Percentiles rank a stretch among this genome's conserved stretches.
Conservation (phyloP, 129 eudicot species). For the Mikania micrantha region DNA sequence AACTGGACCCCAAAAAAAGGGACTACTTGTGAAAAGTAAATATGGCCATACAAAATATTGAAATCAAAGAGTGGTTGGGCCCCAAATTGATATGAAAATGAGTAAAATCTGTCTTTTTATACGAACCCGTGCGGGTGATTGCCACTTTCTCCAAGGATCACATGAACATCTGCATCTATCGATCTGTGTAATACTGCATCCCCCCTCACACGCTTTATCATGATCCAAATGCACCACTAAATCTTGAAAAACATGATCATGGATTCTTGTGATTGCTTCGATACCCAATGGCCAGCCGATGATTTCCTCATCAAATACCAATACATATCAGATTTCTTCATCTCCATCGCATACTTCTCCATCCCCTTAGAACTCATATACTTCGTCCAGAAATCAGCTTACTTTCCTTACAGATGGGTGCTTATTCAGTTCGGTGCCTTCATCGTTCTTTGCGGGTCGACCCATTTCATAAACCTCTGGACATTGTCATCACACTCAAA, state of each 20-base stretch:
- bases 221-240: too few relatives aligned
- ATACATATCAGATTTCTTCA: conserved; percentile 49
- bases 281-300: conserved; percentile 44
- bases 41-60: too few relatives aligned
- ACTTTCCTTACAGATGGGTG: conserved; percentile 48
- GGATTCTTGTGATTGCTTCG: conserved; percentile 54
- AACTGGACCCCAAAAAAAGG: too few relatives aligned
- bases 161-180: background rate
- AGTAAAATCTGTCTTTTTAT: too few relatives aligned
- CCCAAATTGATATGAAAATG: too few relatives aligned
- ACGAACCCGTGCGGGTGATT: too few relatives aligned
- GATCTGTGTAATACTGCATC: too few relatives aligned
- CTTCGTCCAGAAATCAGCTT: conserved; percentile 43
- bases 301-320: conserved; percentile 40
- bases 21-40: too few relatives aligned
- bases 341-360: conserved; percentile 50
- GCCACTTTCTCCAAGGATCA: background rate
- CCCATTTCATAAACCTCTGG: conserved; percentile 48
- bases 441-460: conserved; percentile 51
- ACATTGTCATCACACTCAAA: conserved; percentile 36
- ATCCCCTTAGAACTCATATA: conserved; percentile 58
- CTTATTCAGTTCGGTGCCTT: conserved; percentile 51
- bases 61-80: too few relatives aligned
- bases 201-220: too few relatives aligned
- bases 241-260: conserved; percentile 8